phyloP scores from a whole-genome alignment of 257 asterid species.

The Nicotiana undulata region DNA sequence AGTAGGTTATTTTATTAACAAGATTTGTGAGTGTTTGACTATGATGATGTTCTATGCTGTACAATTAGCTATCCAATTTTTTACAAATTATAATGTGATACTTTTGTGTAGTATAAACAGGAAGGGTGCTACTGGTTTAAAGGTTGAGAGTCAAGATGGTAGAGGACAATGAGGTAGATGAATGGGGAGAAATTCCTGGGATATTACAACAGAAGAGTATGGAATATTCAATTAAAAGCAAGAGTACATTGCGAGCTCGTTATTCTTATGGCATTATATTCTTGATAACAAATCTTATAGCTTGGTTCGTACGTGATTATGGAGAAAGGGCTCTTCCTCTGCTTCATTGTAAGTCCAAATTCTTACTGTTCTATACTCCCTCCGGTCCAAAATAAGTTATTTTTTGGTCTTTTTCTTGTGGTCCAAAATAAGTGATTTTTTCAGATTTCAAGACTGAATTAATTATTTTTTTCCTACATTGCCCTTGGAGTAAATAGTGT shows the following conservation, averaged over 20 bases:
- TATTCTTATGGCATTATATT: constrained; percentile 69
- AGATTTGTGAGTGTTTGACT: constrained; percentile 1
- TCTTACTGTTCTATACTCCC: neutral
- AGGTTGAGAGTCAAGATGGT: constrained; percentile 24
- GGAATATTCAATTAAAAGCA: constrained; percentile 34
- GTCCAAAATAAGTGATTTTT: no score
- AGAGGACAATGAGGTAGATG: constrained; percentile 22
- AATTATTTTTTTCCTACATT: no score
- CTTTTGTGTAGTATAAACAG: neutral
- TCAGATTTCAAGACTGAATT: no score
- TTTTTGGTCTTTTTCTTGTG: no score
- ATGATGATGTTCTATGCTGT: constrained; percentile 2
- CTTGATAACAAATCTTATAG: constrained; percentile 55
- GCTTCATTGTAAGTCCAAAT: constrained; percentile 54
- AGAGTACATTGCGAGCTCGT: constrained; percentile 59
- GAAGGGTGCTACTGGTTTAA: constrained; percentile 31
- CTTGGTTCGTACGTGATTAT: constrained; percentile 85
- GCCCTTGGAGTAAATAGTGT: no score
- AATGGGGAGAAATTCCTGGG: constrained; percentile 7
- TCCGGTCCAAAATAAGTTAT: no score
- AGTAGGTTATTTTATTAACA: no score
- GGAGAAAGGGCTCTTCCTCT: constrained; percentile 55
- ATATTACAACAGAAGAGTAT: constrained; percentile 21
- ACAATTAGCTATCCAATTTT: neutral
- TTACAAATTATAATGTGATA: neutral